Conservation (phyloP, 2,329 filamentous ascomycete species). For the Lasiodiplodia sp. region DNA sequence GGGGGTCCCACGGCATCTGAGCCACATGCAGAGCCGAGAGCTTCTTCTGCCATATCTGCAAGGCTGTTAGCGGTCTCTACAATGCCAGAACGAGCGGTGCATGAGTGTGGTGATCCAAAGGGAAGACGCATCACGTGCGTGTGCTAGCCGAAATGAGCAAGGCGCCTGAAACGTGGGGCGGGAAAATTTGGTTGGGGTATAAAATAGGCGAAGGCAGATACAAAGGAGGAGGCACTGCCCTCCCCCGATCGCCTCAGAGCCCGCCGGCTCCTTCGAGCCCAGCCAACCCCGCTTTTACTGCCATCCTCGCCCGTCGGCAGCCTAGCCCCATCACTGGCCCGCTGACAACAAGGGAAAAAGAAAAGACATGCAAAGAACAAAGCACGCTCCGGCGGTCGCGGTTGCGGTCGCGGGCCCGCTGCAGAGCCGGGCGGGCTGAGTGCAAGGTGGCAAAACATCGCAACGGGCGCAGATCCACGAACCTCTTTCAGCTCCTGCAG, state of each 20-base stretch:
- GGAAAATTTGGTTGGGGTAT: slow-evolving; percentile 45
- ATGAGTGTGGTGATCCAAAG: slow-evolving; percentile 16
- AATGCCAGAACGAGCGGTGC: slow-evolving; percentile 14
- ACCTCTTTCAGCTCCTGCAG: slow-evolving; percentile 89
- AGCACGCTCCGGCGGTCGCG: background rate
- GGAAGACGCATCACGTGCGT: slow-evolving; percentile 42
- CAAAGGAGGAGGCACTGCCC: slow-evolving; percentile 31
- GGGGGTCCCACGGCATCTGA: slow-evolving; percentile 93
- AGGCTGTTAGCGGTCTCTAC: slow-evolving; percentile 6
- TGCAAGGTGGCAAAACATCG: slow-evolving; percentile 19
- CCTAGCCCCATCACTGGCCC: slow-evolving; percentile 27
- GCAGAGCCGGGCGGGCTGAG: slow-evolving; percentile 14
- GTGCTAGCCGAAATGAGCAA: slow-evolving; percentile 44
- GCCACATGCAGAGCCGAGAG: slow-evolving; percentile 85
- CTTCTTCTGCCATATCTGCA: slow-evolving; percentile 91
- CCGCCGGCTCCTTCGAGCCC: slow-evolving; percentile 30
- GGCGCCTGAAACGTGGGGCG: slow-evolving; percentile 39
- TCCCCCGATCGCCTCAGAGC: slow-evolving; percentile 29
- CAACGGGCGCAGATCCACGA: slow-evolving; percentile 52
- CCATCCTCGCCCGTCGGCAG: slow-evolving; percentile 31
- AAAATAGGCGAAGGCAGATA: slow-evolving; percentile 53
- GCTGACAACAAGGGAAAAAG: slow-evolving; percentile 17
- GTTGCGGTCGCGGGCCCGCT: slow-evolving; percentile 6
- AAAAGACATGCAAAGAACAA: slow-evolving; percentile 11
- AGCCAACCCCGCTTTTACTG: slow-evolving; percentile 32